Evolutionary conservation across 2,329 filamentous ascomycete genomes (phyloP), one percentile per base, ranked within the genome.

Genomic region (Alternaria dauci): DNA sequence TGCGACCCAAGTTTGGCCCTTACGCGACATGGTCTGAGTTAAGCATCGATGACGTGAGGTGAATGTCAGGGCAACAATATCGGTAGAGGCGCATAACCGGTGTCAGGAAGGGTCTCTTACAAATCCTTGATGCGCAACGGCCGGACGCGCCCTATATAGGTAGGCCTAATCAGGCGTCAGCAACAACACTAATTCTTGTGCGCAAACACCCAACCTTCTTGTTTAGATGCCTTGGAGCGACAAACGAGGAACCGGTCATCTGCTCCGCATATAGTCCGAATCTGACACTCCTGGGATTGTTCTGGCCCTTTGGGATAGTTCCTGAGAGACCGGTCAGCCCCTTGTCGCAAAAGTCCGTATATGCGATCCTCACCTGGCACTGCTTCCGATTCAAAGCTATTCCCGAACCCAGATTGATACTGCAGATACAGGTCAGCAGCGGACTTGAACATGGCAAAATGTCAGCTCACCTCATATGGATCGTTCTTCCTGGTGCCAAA

Each of bases 351-450:
- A 4, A 14, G 5, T 52, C 30, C 54, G 28, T 4, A 25, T 38
- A 34, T 32, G 28, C 39, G 18, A 12, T 50, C 52, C 67, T 70
- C 47, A 72, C 73, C 80, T 12, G 81, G 79, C 2, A 84, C 75
- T 1, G 81, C 81, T 62, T 84, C 81, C 25, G 81, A 82, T 52
- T 79, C 78, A 59, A 83, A 82, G 74, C 71, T 68, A 70, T 88
- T 88, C 38, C 82, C 82, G 66, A 87, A 87, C 20, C 86, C 86
- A 20, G 81, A 72, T 82, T 87, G 84, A 68, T 88, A 88, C 76
- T 83, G 54, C 52, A 47, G 11, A 36, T 20, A 20, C 25, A 25
- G 36, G 63, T 66, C 60, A 70, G 64, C 52, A 36, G 6, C 36
- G 38, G 38, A 18, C 26, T 41, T 54, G 11, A 39, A 18, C 25